These are phyloP conservation scores for Chlorella sp. DNA, from an alignment of 139 green algal species.

Conservation along the genomic window DNA sequence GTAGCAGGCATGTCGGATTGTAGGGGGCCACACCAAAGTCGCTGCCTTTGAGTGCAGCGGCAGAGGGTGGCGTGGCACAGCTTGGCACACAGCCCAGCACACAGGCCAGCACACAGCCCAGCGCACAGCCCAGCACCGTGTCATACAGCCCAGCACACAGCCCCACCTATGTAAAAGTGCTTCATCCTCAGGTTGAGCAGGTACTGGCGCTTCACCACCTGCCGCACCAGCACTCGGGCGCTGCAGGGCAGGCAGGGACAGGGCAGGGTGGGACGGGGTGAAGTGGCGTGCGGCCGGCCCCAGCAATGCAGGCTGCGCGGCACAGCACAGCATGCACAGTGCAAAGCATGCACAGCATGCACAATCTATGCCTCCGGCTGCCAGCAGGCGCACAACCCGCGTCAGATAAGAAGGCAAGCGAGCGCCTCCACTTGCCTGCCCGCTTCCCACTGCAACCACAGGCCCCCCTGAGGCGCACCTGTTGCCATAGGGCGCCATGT, in stretches of 20 bases:
- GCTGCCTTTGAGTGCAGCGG: too few species aligned
- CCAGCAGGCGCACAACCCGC: background rate
- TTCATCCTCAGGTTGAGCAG: slow-evolving; percentile 24
- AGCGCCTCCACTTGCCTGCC: background rate
- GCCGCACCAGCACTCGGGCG: background rate
- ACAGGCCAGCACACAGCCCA: background rate
- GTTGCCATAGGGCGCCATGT: slow-evolving; percentile 16
- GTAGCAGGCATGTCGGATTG: too few species aligned
- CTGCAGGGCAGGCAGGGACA: background rate
- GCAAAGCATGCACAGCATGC: too few species aligned
- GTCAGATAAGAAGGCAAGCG: background rate
- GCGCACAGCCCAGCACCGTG: background rate
- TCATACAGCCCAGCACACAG: background rate
- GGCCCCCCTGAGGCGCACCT: background rate
- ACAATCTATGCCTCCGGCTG: background rate
- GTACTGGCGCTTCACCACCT: slow-evolving; percentile 19
- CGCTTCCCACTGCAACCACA: background rate
- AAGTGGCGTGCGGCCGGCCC: background rate
- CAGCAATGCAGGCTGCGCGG: background rate
- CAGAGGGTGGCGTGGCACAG: background rate
- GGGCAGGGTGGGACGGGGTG: background rate
- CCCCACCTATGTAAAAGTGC: slow-evolving; percentile 10
- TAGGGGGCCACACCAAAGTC: too few species aligned
- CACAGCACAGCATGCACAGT: background rate
- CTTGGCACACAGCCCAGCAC: background rate